phyloP scores from a whole-genome alignment of 768 basidiomycete species.

The Coprinellus micaceus region DNA sequence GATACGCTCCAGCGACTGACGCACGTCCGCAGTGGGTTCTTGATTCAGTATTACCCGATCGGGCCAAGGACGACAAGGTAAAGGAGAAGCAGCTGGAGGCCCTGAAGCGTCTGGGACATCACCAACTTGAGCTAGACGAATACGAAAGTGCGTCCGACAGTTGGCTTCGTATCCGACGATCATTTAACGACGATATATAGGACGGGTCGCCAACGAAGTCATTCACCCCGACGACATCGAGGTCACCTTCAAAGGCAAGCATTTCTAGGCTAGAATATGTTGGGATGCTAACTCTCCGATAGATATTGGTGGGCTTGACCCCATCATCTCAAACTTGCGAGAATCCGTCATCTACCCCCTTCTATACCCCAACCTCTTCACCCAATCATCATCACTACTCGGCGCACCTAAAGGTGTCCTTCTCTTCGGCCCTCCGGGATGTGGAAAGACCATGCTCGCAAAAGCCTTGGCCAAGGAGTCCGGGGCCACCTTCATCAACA shows the following conservation, averaged over 20 bases:
- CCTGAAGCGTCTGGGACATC: constrained; percentile 67
- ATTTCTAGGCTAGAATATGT: not conserved
- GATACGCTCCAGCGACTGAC: constrained; percentile 1
- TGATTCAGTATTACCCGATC: constrained; percentile 47
- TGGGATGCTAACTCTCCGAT: constrained; percentile 11
- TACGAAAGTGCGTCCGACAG: constrained; percentile 70
- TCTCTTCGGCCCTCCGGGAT: constrained; percentile 94
- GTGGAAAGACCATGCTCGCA: constrained; percentile 99
- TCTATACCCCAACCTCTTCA: constrained; percentile 85
- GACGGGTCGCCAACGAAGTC: constrained; percentile 86
- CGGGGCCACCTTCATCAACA: constrained; percentile 89
- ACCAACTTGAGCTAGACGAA: constrained; percentile 76
- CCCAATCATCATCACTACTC: constrained; percentile 74
- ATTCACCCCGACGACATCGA: constrained; percentile 89
- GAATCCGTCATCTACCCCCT: constrained; percentile 97
- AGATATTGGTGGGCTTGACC: constrained; percentile 93
- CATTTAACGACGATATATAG: constrained; percentile 31
- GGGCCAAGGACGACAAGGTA: constrained; percentile 53
- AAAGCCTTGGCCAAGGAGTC: constrained; percentile 97
- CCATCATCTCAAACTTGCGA: constrained; percentile 83
- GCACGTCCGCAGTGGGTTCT: constrained; percentile 55
- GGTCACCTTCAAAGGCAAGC: constrained; percentile 67
- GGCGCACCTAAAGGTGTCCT: constrained; percentile 94
- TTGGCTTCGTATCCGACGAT: constrained; percentile 1
- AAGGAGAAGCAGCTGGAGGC: constrained; percentile 70